Evolutionary conservation across 305 asterid species (phyloP), one percentile per base, ranked within the genome.

Genomic region (Stenogyne calaminthoides): DNA sequence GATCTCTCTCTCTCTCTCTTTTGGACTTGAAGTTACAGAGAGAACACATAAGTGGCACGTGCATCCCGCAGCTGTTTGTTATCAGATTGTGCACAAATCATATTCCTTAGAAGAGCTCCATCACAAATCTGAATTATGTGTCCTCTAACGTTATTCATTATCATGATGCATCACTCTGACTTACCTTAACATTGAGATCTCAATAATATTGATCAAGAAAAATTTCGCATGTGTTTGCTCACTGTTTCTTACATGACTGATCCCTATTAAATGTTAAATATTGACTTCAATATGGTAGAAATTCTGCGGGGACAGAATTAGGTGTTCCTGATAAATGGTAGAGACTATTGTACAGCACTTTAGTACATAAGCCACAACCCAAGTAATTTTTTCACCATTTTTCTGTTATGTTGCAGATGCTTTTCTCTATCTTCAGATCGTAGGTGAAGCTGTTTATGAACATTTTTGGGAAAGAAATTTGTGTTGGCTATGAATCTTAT

Each of bases 401-500:
- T 65, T 71, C 32, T 32, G 51, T 44, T 36, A 63, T 51, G 62
- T 56, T 76, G 73, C 80, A 83, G 84, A 65, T 46, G 70, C 55
- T 65, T 27, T 65, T 77, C 49, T 56, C 70, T 40, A 56, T 70
- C 22, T 69, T 60, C 81, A 77, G 78, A 78, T 80, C 46, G 60
- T 72, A 78, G 76, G 68, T 64, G 70, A 51, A 83, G 77, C 79
- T 81, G 82, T 80, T 76, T 83, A 76, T 77, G 77, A 75, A 67
- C 79, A 78, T 70, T 64, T 72, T 77, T 32, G 67, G 76, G 70
- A 60, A 77, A 52, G 36, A 52, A 78, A 60, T 67, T 80, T 71
- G 62, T 76, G 70, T 63, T 67, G 77, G 84, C 73, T 78, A 82
- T 83, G 84, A 74, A 79, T 75, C 82, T 64, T 69, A 73, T 82